Evolutionary conservation across 2,329 filamentous ascomycete genomes (phyloP), one percentile per base, ranked within the genome.

Genomic region (Pseudopyrenochaeta lycopersici): DNA sequence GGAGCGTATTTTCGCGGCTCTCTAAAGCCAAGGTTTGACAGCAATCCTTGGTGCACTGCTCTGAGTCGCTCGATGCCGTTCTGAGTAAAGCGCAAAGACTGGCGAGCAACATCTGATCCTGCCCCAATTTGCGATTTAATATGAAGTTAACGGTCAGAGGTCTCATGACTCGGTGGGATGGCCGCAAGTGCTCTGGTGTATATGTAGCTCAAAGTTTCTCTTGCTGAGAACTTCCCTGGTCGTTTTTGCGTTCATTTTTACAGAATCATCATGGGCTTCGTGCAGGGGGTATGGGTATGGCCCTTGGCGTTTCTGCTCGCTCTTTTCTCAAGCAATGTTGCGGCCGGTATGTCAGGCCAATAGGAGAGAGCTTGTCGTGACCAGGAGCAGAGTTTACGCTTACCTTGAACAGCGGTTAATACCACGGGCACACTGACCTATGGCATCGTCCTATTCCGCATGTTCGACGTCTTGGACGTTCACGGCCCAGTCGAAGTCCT

Each of bases 401-500:
- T 10, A 53, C 12, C 11, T 17, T 7, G 15, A 29, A 1, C 17
- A 62, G 52, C 33, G 12, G 47, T 49, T 3, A 46, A 55, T 40
- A 18, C 50, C n/a, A 63, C 58, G 7, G 41, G 59, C 29, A 58
- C 63, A 9, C 55, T 58, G 27, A 64, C 56, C 7, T 72, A 61
- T 40, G 66, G 65, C 38, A 60, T 70, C 30, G 46, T 75, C 23
- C 55, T 75, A 46, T 59, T 72, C 57, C 52, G 46, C 53, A 68
- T 71, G 54, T 73, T 67, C 56, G 67, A 65, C 33, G 54, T 62
- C 33, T 62, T 63, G 18, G 64, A 73, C 31, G 56, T 73, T 14
- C 62, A 62, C 15, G 80, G 78, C 1, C 79, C 80, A 2, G 62
- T 82, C 1, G 77, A 81, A 51, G 71, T 76, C 46, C 67, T 82